Percentiles rank a stretch among this genome's conserved stretches.
phyloP scores from a whole-genome alignment of 169 alveolate species.

The Babesia bovis region DNA sequence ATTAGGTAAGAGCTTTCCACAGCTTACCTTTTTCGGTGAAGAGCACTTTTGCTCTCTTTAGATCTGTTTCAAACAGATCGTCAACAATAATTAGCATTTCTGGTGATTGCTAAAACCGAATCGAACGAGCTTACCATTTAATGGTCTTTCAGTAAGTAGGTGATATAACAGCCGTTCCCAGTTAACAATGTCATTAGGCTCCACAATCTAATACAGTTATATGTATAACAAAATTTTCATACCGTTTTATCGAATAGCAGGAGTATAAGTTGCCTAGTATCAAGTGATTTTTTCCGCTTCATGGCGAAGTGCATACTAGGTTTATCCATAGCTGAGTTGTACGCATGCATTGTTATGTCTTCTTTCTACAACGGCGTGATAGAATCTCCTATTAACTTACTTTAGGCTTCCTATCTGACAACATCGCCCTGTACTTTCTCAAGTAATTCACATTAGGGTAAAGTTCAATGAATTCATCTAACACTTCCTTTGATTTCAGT shows the following conservation, averaged over 20 bases:
- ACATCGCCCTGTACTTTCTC: slow-evolving; percentile 11
- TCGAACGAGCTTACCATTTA: slow-evolving; percentile 3
- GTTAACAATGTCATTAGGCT: not conserved
- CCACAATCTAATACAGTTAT: not conserved
- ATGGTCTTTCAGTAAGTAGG: slow-evolving; percentile 26
- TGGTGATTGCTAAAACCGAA: not conserved
- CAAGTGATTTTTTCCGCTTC: slow-evolving; percentile 2
- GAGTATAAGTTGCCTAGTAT: slow-evolving; percentile 1
- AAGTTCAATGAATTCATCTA: slow-evolving; percentile 4
- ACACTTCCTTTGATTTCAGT: not conserved
- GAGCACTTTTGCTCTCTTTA: slow-evolving; percentile 4
- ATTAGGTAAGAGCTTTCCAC: not conserved
- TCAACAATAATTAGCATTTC: not conserved
- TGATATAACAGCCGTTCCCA: slow-evolving; percentile 34
- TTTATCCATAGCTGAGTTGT: not conserved
- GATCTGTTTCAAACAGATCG: slow-evolving; percentile 12
- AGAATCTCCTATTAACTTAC: not conserved
- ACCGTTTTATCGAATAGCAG: slow-evolving; percentile 31
- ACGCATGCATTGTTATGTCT: not conserved
- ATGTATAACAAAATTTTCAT: not conserved
- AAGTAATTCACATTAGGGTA: slow-evolving; percentile 14
- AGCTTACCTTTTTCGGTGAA: slow-evolving; percentile 9
- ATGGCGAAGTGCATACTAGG: slow-evolving; percentile 8
- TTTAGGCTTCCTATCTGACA: not conserved
- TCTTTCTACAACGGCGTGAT: not conserved